phyloP scores from a whole-genome alignment of 768 basidiomycete species.

The Rossbeevera mucosa region DNA sequence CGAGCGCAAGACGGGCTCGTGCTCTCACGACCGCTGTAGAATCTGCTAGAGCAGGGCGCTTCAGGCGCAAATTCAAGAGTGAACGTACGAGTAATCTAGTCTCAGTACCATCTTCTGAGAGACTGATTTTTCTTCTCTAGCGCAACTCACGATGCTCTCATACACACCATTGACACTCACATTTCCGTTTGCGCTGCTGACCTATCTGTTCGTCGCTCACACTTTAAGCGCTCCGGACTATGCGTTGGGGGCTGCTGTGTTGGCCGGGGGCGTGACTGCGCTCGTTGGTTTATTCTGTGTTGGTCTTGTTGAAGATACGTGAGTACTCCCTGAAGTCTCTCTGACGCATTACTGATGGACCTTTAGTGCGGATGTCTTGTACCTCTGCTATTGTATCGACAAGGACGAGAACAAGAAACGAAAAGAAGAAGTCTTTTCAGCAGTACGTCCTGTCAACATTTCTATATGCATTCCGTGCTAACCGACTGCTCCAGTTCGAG shows the following conservation, averaged over 20 bases:
- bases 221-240: constrained; percentile 64
- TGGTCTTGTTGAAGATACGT: constrained; percentile 75
- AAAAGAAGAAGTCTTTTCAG: constrained; percentile 49
- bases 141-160: constrained; percentile 66
- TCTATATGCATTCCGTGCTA: constrained; percentile 1
- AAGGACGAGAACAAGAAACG: constrained; percentile 48
- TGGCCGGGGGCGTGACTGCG: constrained; percentile 76
- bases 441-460: constrained; percentile 37
- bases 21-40: constrained; percentile 56
- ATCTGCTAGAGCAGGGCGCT: constrained; percentile 36
- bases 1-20: constrained; percentile 51
- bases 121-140: constrained; percentile 29
- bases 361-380: constrained; percentile 56
- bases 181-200: constrained; percentile 73
- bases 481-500: constrained; percentile 33
- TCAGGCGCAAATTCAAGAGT: constrained; percentile 45
- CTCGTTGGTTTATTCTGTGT: constrained; percentile 81
- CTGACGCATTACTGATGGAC: background rate
- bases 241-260: constrained; percentile 68
- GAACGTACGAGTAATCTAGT: constrained; percentile 47
- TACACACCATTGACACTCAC: constrained; percentile 73
- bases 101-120: background rate
- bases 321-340: constrained; percentile 23
- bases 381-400: constrained; percentile 66
- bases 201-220: constrained; percentile 89